These are phyloP conservation scores for Cladosporium sphaerospermum DNA, from an alignment of 2,329 filamentous ascomycete species.

Conservation along the genomic window DNA sequence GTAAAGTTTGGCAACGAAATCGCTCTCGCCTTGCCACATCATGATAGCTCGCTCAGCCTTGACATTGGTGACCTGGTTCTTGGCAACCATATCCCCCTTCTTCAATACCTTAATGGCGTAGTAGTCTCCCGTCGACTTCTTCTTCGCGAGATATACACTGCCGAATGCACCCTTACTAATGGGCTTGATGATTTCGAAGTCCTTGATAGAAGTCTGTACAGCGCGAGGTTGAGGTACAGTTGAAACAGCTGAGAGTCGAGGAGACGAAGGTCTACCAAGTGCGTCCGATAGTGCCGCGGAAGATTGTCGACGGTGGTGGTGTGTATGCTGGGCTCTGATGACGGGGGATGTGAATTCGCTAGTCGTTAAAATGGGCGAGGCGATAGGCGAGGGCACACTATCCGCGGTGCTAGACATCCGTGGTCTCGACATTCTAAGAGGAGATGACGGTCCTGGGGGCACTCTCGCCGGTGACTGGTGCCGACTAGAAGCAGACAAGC, in stretches of 20 bases:
- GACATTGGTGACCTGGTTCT: slow-evolving; percentile 98
- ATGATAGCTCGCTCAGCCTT: slow-evolving; percentile 98
- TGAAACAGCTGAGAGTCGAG: slow-evolving; percentile 68
- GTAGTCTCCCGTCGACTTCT: slow-evolving; percentile 97
- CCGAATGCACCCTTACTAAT: slow-evolving; percentile 99
- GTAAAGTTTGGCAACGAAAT: slow-evolving; percentile 97
- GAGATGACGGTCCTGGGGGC: slow-evolving; percentile 62
- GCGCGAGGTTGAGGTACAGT: slow-evolving; percentile 79
- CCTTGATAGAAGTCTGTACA: slow-evolving; percentile 92
- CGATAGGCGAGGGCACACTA: slow-evolving; percentile 72
- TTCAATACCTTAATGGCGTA: slow-evolving; percentile 98
- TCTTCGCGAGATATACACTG: slow-evolving; percentile 95
- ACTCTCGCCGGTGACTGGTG: slow-evolving; percentile 85
- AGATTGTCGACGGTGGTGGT: slow-evolving; percentile 81
- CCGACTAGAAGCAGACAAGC: slow-evolving; percentile 61
- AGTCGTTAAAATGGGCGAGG: slow-evolving; percentile 77
- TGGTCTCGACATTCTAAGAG: slow-evolving; percentile 78
- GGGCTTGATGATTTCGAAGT: slow-evolving; percentile 98
- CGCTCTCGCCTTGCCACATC: slow-evolving; percentile 99
- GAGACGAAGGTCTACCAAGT: slow-evolving; percentile 65
- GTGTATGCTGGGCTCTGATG: slow-evolving; percentile 47
- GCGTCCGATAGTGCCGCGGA: slow-evolving; percentile 74
- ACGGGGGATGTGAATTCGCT: slow-evolving; percentile 76
- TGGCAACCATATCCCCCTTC: slow-evolving; percentile 99
- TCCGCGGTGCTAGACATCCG: slow-evolving; percentile 57